Base-by-base conservation (phyloP, 2,329 filamentous ascomycete genomes). In the Cordyceps cateniannulata region DNA sequence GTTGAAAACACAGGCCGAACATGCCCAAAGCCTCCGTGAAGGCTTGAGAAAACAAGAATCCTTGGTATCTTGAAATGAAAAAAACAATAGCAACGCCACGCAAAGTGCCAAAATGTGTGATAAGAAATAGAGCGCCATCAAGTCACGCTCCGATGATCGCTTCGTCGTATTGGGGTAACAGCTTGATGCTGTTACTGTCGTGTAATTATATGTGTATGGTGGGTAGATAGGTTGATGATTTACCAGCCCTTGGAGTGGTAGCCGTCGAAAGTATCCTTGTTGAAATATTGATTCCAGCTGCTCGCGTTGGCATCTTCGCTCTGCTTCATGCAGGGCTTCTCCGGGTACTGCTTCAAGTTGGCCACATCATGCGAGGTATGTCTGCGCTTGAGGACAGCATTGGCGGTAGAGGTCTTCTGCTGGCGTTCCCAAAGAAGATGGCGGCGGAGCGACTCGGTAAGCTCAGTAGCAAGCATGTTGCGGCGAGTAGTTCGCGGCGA, bases 381-480 rank as follows among this genome's bases (percentile, higher is more conserved):
- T 62, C 91, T 83, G 64, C 93, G 86, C 80, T 96, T 96, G 62
- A 96, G 81, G 59, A 93, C 90, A 1, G 93, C 91, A 65, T 93
- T 93, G 68, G 88, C 90, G 8, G 91, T 93, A 38, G 90, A 89
- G 62, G 91, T 91, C 82, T 95, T 96, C 71, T 98, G 93, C 70
- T 96, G 91, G 57, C 95, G 88, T 73, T 99, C 95, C 90, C 91
- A 96, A 18, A 98, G 83, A 18, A 99, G 86, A 68, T 97, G 90
- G 67, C 92, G 90, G 24, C 95, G 86, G 3, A 99, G 85, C 24
- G 91, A 96, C 72, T 96, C 92, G 2, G 93, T 97, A 59, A 99
- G 80, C 77, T 99, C 95, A 0, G 91, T 96, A 9, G 91, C 89
- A 61, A 99, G 83, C 95, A 99, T 99, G 75, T 97, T 96, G 63